These are phyloP conservation scores for Fusarium pseudoanthophilum DNA, from an alignment of 2,329 filamentous ascomycete species.

Conservation along the genomic window DNA sequence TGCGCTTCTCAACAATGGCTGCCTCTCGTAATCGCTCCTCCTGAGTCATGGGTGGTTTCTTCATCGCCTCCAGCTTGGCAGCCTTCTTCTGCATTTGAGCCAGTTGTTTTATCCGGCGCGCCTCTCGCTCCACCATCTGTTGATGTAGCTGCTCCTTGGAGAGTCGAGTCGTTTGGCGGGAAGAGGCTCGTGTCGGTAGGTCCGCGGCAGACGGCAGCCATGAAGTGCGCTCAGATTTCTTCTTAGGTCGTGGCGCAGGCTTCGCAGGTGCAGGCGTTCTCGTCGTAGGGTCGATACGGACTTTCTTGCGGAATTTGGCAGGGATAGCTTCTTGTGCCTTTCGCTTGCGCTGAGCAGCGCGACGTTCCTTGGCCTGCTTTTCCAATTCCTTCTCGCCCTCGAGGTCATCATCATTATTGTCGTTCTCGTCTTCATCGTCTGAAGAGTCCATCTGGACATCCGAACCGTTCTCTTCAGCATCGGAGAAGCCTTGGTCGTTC, in stretches of 20 bases:
- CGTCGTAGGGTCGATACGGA: slow-evolving; percentile 72
- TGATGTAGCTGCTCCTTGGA: slow-evolving; percentile 73
- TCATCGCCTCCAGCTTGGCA: slow-evolving; percentile 76
- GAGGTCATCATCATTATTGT: slow-evolving; percentile 71
- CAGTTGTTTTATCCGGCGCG: slow-evolving; percentile 75
- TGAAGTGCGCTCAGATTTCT: slow-evolving; percentile 68
- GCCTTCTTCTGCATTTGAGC: slow-evolving; percentile 74
- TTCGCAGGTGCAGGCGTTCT: slow-evolving; percentile 50
- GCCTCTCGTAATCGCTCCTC: slow-evolving; percentile 86
- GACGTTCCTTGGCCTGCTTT: slow-evolving; percentile 76
- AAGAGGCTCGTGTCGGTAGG: slow-evolving; percentile 67
- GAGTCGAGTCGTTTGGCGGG: slow-evolving; percentile 66
- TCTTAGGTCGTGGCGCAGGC: slow-evolving; percentile 63
- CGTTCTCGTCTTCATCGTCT: slow-evolving; percentile 82
- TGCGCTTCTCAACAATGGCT: slow-evolving; percentile 82
- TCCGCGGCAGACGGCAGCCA: slow-evolving; percentile 67
- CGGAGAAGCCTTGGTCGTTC: slow-evolving; percentile 75
- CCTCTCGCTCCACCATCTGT: slow-evolving; percentile 79
- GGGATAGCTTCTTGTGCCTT: slow-evolving; percentile 82
- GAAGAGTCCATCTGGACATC: slow-evolving; percentile 90
- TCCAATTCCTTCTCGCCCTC: slow-evolving; percentile 90
- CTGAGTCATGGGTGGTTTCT: slow-evolving; percentile 87
- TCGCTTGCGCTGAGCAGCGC: slow-evolving; percentile 76
- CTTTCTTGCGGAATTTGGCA: slow-evolving; percentile 77
- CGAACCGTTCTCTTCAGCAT: slow-evolving; percentile 72